Evolutionary conservation across 2,329 filamentous ascomycete genomes (phyloP).

Genomic region (Botrytis elliptica): DNA sequence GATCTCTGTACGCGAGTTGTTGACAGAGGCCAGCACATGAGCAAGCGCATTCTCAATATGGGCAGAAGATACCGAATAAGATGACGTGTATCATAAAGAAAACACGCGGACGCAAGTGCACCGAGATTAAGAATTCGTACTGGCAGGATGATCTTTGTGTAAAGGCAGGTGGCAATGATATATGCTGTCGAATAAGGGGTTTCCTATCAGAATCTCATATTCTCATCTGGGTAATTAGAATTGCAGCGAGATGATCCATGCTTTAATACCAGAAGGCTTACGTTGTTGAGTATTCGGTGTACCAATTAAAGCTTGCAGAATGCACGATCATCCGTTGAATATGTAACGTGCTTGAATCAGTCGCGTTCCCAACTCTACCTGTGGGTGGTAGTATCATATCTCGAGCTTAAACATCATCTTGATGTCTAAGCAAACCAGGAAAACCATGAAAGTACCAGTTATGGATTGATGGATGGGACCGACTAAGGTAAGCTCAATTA

Average conservation of each 20-base stretch:
- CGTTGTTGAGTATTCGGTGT: background rate
- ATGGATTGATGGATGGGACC: background rate
- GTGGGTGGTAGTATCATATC: too few species aligned
- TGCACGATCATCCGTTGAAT: background rate
- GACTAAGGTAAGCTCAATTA: background rate
- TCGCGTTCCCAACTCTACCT: rapidly evolving
- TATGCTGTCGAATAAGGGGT: background rate
- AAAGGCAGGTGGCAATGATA: background rate
- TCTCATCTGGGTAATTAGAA: background rate
- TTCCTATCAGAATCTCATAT: background rate
- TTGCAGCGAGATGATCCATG: background rate
- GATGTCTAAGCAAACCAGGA: background rate
- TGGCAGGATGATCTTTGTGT: background rate
- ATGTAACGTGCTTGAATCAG: background rate
- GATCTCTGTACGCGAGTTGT: background rate
- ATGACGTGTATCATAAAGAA: background rate
- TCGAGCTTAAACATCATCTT: background rate
- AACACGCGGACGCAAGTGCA: background rate
- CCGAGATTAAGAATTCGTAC: background rate
- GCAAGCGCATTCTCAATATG: background rate
- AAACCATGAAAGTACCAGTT: background rate
- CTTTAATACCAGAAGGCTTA: background rate
- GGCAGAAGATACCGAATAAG: background rate
- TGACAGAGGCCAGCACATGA: background rate
- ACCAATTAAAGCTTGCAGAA: background rate